Base-by-base conservation (phyloP, 169 alveolate genomes). In the Cryptosporidium canis region DNA sequence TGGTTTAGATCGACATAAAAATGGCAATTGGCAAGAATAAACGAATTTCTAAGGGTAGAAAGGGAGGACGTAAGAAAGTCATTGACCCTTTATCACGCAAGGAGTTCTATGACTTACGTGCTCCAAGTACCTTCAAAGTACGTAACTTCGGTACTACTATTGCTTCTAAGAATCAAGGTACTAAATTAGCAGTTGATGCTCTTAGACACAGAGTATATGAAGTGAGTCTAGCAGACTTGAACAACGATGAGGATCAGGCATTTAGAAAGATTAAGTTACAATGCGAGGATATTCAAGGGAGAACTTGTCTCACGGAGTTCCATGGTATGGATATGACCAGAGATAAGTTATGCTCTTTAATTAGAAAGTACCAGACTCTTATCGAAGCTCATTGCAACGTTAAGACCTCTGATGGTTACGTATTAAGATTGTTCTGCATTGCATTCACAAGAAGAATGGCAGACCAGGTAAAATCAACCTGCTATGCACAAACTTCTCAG, bases 21-120 rank as follows among this genome's bases (percentile, higher is more conserved):
- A 97, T 97, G 99, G 98, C 99, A 85, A 96, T 96, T 65, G 99
- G 99, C 43, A 98, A 98, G 96, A 97, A 97, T 93, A 97, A 97
- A 85, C 93, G 98, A 92, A 96, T 96, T 90, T 96, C 97, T 94
- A 96, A 96, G 95, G 98, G 98, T 51, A 96, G 96, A 93, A 98
- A 97, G 95, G 99, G 99, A 67, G 97, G 96, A 56, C 97, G 97
- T 94, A 98, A 97, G 98, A 97, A 97, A 94, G 94, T 97, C 51
- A 96, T 97, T 39, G 99, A 97, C 93, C 98, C 98, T 47, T 97
- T 97, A 95, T 85, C 95, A 77, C 94, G 96, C 94, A 97, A 98
- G 94, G 99, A 97, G 95, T 97, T 98, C 98, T 97, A 96, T 95
- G 97, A 95, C 90, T 94, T 97, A 63, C 96, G 95, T 92, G 99